phyloP scores from a whole-genome alignment of 352 stramenopile genomes.

The Pythium pectinolyticum region DNA sequence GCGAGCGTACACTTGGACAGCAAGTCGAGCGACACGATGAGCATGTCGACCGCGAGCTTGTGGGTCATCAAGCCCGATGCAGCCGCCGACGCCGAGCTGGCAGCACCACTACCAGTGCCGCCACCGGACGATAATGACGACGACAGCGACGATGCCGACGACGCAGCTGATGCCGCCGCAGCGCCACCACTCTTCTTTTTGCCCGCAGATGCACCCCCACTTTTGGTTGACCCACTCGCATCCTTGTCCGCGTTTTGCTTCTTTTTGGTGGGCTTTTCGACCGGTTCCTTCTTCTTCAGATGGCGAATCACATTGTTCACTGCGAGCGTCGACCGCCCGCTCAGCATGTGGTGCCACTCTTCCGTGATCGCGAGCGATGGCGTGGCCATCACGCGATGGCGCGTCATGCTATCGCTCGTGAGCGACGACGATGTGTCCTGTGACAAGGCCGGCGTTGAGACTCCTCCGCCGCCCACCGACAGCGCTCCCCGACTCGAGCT shows the following conservation, averaged over 20 bases:
- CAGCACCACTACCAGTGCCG: neutral
- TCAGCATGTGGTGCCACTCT: conserved; percentile 78
- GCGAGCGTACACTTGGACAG: conserved; percentile 82
- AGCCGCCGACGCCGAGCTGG: conserved; percentile 11
- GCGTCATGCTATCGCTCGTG: conserved; percentile 68
- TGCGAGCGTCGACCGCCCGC: conserved; percentile 67
- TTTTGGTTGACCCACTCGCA: neutral
- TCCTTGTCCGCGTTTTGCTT: conserved; percentile 6
- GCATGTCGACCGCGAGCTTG: conserved; percentile 75
- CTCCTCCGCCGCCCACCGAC: conserved; percentile 38
- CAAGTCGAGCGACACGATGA: conserved; percentile 78
- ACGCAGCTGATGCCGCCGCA: neutral
- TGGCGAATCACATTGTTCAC: conserved; percentile 83
- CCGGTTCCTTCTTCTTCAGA: conserved; percentile 43
- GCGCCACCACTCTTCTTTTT: conserved; percentile 29
- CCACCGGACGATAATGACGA: neutral
- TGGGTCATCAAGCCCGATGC: conserved; percentile 30
- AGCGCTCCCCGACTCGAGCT: conserved; percentile 7
- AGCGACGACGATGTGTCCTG: conserved; percentile 24
- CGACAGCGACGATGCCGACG: neutral
- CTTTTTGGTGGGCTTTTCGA: conserved; percentile 63
- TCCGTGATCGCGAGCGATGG: conserved; percentile 81
- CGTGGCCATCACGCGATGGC: conserved; percentile 87
- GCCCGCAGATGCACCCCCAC: neutral
- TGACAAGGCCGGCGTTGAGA: conserved; percentile 17